Base-by-base conservation (phyloP, 306 rosid species). In the Cucumis hystrix region DNA sequence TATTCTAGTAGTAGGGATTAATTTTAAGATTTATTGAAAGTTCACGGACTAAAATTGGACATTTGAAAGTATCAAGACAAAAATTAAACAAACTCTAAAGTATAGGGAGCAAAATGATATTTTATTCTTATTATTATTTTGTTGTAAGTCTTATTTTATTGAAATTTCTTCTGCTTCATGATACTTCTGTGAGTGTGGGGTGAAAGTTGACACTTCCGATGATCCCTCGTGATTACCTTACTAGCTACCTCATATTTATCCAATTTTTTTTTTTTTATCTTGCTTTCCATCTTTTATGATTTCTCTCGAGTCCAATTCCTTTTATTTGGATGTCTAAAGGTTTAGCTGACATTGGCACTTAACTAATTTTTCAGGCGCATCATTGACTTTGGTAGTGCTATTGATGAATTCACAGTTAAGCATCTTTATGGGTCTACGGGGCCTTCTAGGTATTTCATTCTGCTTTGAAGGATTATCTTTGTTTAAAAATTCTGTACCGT, bases 341-440 rank as follows among this genome's bases (percentile, higher is more conserved):
- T 35, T 37, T 16, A 12, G 56, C 55, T 76, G 68, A 58, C n/a
- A 59, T 76, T 76, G 37, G 41, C 54, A 65, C 66, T 59, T 68
- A 54, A 79, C 56, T 61, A 28, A 75, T 66, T 58, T 25, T 74
- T 37, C 71, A 86, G 89, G 89, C 87, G 85, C 74, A 81, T 86
- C 37, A 95, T 95, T 49, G 98, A 95, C 89, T 92, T 95, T 30
- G 98, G 98, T 83, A 92, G 98, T 87, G 95, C 93, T 78, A 71
- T 92, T 80, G 98, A 95, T 52, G 96, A 86, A 77, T 95, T 89
- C 83, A 90, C 97, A 69, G 40, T 92, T 82, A 92, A 90, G 86
- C 89, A 95, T 81, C 87, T 95, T 55, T 95, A 92, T 87, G 97
- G 91, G 60, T 87, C 97, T 37, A 66, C 77, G 41, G 97, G 98